These are phyloP conservation scores for Nemania bipapillata DNA, from an alignment of 2,329 filamentous ascomycete species.

Conservation along the genomic window DNA sequence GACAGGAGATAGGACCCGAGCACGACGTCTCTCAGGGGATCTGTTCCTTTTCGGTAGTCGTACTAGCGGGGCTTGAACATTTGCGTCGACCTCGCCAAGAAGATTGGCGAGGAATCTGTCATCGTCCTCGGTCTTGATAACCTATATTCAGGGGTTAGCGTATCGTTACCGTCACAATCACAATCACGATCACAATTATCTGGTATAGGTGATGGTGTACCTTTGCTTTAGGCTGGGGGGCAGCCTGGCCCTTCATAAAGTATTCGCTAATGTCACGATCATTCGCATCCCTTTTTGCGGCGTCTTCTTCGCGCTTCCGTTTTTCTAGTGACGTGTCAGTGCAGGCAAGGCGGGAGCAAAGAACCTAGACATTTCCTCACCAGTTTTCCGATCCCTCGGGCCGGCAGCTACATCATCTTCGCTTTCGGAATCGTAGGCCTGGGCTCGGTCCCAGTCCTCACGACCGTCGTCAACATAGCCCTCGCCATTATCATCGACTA, in stretches of 20 bases:
- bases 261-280: constrained; percentile 94
- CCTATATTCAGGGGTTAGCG: constrained; percentile 58
- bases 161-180: neutral
- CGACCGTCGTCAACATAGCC: constrained; percentile 96
- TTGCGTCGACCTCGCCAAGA: constrained; percentile 87
- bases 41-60: constrained; percentile 72
- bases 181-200: neutral
- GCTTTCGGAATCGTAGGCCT: constrained; percentile 75
- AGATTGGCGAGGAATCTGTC: constrained; percentile 86
- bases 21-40: constrained; percentile 79
- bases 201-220: constrained; percentile 56
- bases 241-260: constrained; percentile 80
- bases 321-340: constrained; percentile 68
- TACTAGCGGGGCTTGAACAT: constrained; percentile 66
- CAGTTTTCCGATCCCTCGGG: constrained; percentile 63
- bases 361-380: constrained; percentile 52
- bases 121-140: constrained; percentile 83
- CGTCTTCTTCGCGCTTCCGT: constrained; percentile 86
- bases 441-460: constrained; percentile 87
- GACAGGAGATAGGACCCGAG: constrained; percentile 81
- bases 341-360: neutral
- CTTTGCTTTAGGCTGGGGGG: constrained; percentile 80
- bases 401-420: constrained; percentile 69
- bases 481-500: constrained; percentile 97
- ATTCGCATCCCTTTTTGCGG: constrained; percentile 84